A percentile compares a stretch with the other conserved stretches of the same genome.
These are phyloP conservation scores for Puya raimondii DNA, from an alignment of 176 grass and related monocot species.

Conservation along the genomic window DNA sequence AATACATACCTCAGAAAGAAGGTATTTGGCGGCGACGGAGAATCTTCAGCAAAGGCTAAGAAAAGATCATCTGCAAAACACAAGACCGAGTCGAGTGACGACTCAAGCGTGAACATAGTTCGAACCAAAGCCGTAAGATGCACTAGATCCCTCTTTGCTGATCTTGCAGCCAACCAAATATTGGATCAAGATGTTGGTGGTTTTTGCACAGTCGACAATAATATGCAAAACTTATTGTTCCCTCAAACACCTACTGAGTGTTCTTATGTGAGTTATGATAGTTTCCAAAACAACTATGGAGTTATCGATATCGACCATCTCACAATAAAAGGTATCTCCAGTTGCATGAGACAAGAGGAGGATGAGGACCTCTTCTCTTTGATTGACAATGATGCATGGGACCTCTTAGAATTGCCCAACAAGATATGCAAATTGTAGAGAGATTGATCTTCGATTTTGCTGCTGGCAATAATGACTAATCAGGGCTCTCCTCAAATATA, in stretches of 20 bases:
- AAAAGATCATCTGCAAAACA: not conserved
- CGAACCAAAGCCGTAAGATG: conserved; percentile 1
- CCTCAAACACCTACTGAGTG: not conserved
- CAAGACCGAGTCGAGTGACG: not conserved
- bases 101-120: not conserved
- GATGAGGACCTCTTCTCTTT: not conserved
- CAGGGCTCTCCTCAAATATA: too few relatives aligned
- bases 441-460: not conserved
- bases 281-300: not conserved
- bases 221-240: conserved; percentile 4
- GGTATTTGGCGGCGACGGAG: not conserved
- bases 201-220: not conserved
- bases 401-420: not conserved
- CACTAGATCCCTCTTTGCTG: conserved; percentile 1
- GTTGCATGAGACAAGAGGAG: not conserved
- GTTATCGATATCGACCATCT: not conserved
- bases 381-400: not conserved
- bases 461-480: too few relatives aligned
- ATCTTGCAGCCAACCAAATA: not conserved
- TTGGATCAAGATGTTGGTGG: not conserved
- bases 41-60: not conserved
- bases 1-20: conserved; percentile 10
- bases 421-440: not conserved
- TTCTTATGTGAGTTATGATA: not conserved
- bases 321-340: not conserved